phyloP scores from a whole-genome alignment of 176 grass and related monocot species.

The Oryza nivara region DNA sequence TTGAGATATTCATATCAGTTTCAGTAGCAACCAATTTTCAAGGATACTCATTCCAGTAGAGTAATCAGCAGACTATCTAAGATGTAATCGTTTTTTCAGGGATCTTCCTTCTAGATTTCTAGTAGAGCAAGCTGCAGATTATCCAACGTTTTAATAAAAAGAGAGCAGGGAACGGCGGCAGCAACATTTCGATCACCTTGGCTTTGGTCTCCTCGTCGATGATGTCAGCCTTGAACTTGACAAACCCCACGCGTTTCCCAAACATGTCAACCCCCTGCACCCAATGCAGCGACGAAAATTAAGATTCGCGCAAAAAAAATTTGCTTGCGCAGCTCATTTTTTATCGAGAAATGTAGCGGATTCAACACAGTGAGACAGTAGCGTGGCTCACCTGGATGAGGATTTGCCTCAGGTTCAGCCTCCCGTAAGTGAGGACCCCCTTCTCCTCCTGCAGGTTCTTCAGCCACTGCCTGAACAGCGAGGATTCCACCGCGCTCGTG shows the following conservation, averaged over 20 bases:
- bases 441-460: constrained; percentile 75
- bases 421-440: constrained; percentile 64
- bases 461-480: constrained; percentile 82
- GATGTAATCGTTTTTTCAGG: too few species aligned
- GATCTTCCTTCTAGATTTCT: too few species aligned
- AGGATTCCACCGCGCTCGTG: constrained; percentile 66
- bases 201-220: constrained; percentile 78
- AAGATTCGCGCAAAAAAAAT: neutral
- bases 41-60: neutral
- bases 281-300: neutral
- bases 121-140: too few species aligned
- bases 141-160: too few species aligned
- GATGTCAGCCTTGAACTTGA: constrained; percentile 93
- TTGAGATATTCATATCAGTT: neutral
- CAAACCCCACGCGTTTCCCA: constrained; percentile 77
- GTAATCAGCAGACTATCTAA: neutral
- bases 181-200: constrained; percentile 48
- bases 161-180: neutral
- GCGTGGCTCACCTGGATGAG: constrained; percentile 68
- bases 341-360: neutral
- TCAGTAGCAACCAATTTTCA: neutral
- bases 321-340: constrained; percentile 7
- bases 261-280: constrained; percentile 90
- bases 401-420: constrained; percentile 59
- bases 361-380: neutral